Percentiles rank a stretch among this genome's conserved stretches.
Evolutionary conservation across 2,329 filamentous ascomycete genomes (phyloP).

Genomic region (Aspergillaceae sp.): DNA sequence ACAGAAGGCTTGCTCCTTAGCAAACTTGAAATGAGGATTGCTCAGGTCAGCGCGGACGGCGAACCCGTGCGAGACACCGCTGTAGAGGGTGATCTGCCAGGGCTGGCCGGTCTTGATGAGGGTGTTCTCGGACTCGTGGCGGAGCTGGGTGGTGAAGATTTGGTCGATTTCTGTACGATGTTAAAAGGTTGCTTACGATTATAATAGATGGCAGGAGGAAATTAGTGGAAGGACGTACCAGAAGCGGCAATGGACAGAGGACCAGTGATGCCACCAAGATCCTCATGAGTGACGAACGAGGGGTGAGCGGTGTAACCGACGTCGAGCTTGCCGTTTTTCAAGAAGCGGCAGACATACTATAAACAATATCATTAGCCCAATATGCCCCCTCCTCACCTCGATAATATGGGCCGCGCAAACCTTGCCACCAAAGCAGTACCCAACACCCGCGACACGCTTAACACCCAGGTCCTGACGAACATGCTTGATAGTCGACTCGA

Average conservation of each 20-base stretch:
- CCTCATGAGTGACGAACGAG: constrained; percentile 60
- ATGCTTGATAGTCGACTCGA: constrained; percentile 45
- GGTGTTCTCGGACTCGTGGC: constrained; percentile 57
- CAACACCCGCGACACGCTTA: constrained; percentile 55
- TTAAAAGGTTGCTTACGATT: not conserved
- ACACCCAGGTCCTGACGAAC: constrained; percentile 49
- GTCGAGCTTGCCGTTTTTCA: constrained; percentile 53
- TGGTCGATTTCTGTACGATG: constrained; percentile 47
- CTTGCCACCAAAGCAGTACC: constrained; percentile 71
- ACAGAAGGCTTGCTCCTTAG: constrained; percentile 71
- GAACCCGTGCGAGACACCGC: constrained; percentile 65
- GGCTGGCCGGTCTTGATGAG: constrained; percentile 49
- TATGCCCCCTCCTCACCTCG: not conserved
- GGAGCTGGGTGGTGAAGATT: constrained; percentile 57
- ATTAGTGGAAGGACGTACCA: constrained; percentile 24
- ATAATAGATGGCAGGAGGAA: not conserved
- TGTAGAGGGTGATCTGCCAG: constrained; percentile 72
- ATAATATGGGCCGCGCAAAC: constrained; percentile 26
- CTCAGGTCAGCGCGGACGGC: constrained; percentile 57
- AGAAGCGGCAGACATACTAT: constrained; percentile 62
- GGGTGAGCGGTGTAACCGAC: constrained; percentile 70
- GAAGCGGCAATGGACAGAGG: constrained; percentile 59
- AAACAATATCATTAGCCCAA: not conserved
- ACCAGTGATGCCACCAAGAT: constrained; percentile 57
- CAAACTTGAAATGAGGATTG: constrained; percentile 53